Base-by-base conservation (phyloP, 2,329 filamentous ascomycete species). In the Alternaria triticimaculans region DNA sequence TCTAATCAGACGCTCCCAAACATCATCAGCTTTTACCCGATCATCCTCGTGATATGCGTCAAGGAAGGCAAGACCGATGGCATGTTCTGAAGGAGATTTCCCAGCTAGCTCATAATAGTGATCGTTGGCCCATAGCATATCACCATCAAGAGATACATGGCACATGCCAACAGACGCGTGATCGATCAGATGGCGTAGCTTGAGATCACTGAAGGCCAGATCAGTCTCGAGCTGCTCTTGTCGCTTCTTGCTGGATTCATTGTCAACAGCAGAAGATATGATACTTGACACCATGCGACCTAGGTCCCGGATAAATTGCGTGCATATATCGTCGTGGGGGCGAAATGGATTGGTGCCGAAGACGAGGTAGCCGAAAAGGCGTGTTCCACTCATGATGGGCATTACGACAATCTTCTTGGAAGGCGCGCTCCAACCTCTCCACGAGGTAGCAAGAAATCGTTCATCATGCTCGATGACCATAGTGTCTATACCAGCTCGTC, bases 291-390 rank as follows among this genome's bases (percentile, higher is more conserved):
- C 65, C 68, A 80, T 77, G 11, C 73, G 73, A 8, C 66, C 59
- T 3, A 81, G 69, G 30, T 80, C 74, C 20, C 68, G 69, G 18
- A 78, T 50, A 37, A 80, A 80, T 23, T 78, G 77, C 51, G 75
- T 57, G 44, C 76, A 78, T 8, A 66, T 63, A 2, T 66, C 62
- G 46, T 81, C 79, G 49, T 75, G 74, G 1, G 72, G 72, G 15
- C 79, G 72, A 26, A 70, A 77, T 1, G 78, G 79, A 50, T 80
- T 81, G 1, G 78, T 75, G 0, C 78, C 80, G 5, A 78, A 62
- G 15, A 81, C 49, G 3, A 79, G 64, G 55, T 75, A 78, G 43
- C 75, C 75, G 46, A 73, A 73, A 4, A 75, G 55, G 21, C 64
- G 70, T 5, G 63, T 50, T 5, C 66, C 72, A 23, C 63, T 72